Percentiles rank a stretch among this genome's conserved stretches.
phyloP scores from a whole-genome alignment of 2,329 filamentous ascomycete genomes.

The Colletotrichum sp. region DNA sequence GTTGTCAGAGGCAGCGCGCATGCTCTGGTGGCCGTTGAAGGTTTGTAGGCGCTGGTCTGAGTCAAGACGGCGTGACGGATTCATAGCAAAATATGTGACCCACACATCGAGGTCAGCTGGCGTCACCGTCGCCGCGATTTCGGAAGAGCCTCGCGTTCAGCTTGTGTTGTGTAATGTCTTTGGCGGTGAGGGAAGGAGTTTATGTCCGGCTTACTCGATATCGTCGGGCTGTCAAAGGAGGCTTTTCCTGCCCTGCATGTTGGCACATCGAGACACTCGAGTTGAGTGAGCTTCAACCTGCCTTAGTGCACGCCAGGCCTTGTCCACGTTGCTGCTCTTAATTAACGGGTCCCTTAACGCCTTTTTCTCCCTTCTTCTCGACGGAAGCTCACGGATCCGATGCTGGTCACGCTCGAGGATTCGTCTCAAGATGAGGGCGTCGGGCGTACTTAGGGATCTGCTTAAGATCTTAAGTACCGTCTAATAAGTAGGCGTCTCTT shows the following conservation, averaged over 20 bases:
- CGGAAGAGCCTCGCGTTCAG: neutral
- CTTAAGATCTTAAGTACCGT: neutral
- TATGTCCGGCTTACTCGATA: neutral
- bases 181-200: neutral
- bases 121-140: neutral
- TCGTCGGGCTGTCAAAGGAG: neutral
- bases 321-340: neutral
- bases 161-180: neutral
- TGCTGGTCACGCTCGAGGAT: neutral
- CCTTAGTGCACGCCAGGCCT: neutral
- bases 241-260: neutral
- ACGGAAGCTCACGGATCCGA: neutral
- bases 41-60: neutral
- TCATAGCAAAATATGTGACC: neutral
- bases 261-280: neutral
- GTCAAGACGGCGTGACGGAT: constrained; percentile 6
- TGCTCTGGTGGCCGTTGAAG: neutral
- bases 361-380: neutral
- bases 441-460: neutral
- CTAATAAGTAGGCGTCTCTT: neutral
- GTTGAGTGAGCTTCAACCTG: neutral
- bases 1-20: neutral
- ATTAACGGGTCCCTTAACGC: neutral
- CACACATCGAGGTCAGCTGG: constrained; percentile 1
- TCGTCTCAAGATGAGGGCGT: neutral